These are phyloP conservation scores for Fraxinus quadrangulata DNA, from an alignment of 257 asterid species.

Conservation along the genomic window DNA sequence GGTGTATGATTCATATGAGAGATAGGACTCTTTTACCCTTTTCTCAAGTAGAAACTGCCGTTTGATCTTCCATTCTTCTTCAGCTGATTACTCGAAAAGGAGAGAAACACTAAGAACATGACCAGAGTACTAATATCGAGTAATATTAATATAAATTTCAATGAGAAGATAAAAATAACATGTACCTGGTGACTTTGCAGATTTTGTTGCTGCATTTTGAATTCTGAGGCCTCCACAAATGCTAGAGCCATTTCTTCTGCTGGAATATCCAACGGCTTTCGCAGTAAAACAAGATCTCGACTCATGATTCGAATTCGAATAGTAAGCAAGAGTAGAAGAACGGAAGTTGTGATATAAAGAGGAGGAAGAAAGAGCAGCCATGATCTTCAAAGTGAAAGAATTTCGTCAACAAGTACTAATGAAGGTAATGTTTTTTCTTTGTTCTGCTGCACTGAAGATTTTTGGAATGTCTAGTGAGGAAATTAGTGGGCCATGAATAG, in stretches of 20 bases:
- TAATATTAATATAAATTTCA: neutral
- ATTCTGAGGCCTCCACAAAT: constrained; percentile 38
- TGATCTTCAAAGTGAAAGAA: constrained; percentile 21
- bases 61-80: constrained; percentile 86
- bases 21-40: constrained; percentile 44
- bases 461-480: constrained; percentile 21
- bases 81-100: constrained; percentile 65
- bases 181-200: constrained; percentile 59
- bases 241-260: constrained; percentile 31
- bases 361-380: constrained; percentile 56
- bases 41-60: constrained; percentile 70
- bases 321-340: constrained; percentile 29
- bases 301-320: constrained; percentile 36
- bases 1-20: too few species aligned
- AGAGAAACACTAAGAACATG: constrained; percentile 19
- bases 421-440: neutral
- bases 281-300: constrained; percentile 34
- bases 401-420: constrained; percentile 2
- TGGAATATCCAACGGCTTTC: constrained; percentile 30
- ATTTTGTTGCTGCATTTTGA: constrained; percentile 69
- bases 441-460: constrained; percentile 1
- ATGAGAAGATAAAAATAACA: neutral
- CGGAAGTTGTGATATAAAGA: constrained; percentile 40
- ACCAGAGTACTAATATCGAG: neutral
- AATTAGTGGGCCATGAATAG: constrained; percentile 37